Conservation (phyloP, 352 stramenopile genomes). For the Phytophthora pistaciae region DNA sequence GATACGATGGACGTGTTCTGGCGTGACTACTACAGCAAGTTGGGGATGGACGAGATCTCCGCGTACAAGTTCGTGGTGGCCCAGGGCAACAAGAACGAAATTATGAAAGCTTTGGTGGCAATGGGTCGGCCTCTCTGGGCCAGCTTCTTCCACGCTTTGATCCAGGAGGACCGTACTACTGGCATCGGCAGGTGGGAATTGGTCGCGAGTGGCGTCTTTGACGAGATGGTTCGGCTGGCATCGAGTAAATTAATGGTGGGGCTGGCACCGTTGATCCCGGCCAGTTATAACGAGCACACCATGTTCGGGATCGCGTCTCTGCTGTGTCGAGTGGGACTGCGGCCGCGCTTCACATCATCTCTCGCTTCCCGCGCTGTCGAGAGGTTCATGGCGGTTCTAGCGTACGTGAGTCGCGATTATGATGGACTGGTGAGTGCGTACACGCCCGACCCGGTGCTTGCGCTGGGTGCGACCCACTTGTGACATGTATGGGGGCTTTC, state of each 20-base stretch:
- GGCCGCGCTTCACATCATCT: not conserved
- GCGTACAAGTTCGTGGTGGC: not conserved
- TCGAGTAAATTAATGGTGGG: not conserved
- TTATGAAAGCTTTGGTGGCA: not conserved
- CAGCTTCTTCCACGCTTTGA: not conserved
- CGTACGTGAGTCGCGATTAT: not conserved
- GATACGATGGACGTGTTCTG: conserved; percentile 2
- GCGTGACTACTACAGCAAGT: not conserved
- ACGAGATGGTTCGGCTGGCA: not conserved
- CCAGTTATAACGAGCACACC: not conserved
- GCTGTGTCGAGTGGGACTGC: conserved; percentile 1
- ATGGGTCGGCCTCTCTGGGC: not conserved
- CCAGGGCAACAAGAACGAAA: not conserved
- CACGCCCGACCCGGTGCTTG: not conserved
- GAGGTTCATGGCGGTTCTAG: not conserved
- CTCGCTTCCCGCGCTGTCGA: not conserved
- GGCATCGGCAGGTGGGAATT: not conserved
- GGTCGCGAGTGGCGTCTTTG: not conserved
- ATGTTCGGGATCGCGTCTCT: conserved; percentile 2
- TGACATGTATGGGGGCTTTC: not conserved
- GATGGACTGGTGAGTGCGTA: not conserved
- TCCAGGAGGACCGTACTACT: not conserved
- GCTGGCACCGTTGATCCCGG: not conserved
- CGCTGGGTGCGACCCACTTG: not conserved
- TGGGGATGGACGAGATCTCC: not conserved